Conservation (phyloP, 2,329 filamentous ascomycete genomes). For the Tolypocladium nubicola region DNA sequence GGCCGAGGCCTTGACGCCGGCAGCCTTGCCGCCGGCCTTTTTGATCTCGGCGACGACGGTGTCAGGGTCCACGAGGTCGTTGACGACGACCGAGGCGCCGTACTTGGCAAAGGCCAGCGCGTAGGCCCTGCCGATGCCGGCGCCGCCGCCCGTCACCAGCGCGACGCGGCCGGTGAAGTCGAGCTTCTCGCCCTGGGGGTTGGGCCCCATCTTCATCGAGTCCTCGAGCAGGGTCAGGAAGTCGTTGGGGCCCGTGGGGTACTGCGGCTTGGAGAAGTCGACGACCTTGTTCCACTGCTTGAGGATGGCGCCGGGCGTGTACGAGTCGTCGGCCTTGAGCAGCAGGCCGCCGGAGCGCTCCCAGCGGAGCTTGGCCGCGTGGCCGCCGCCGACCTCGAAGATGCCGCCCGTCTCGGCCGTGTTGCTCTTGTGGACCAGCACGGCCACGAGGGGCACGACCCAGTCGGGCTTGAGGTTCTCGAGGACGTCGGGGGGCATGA, state of each 20-base stretch:
- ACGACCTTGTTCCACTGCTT: conserved; percentile 82
- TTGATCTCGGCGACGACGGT: conserved; percentile 86
- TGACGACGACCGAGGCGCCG: conserved; percentile 81
- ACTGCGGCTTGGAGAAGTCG: conserved; percentile 71
- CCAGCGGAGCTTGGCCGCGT: conserved; percentile 90
- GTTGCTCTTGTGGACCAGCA: conserved; percentile 78
- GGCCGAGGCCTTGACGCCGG: conserved; percentile 85
- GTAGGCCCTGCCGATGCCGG: conserved; percentile 86
- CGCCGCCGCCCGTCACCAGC: conserved; percentile 78
- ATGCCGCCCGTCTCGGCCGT: conserved; percentile 75
- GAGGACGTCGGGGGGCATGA: conserved; percentile 91
- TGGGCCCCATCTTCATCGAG: conserved; percentile 66
- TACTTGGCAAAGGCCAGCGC: conserved; percentile 76
- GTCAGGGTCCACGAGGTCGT: conserved; percentile 90
- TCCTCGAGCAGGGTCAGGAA: conserved; percentile 80
- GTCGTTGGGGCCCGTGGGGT: conserved; percentile 78
- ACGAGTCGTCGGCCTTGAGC: conserved; percentile 76
- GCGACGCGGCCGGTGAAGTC: conserved; percentile 80
- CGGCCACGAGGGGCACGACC: conserved; percentile 87
- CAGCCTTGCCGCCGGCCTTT: conserved; percentile 78
- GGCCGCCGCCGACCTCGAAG: conserved; percentile 88
- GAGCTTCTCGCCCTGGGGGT: conserved; percentile 60
- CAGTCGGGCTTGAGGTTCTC: conserved; percentile 82
- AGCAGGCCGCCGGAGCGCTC: conserved; percentile 84
- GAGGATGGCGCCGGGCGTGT: conserved; percentile 80